Conservation (phyloP, 1,284 basidiomycete species). For the Cerioporus squamosus region DNA sequence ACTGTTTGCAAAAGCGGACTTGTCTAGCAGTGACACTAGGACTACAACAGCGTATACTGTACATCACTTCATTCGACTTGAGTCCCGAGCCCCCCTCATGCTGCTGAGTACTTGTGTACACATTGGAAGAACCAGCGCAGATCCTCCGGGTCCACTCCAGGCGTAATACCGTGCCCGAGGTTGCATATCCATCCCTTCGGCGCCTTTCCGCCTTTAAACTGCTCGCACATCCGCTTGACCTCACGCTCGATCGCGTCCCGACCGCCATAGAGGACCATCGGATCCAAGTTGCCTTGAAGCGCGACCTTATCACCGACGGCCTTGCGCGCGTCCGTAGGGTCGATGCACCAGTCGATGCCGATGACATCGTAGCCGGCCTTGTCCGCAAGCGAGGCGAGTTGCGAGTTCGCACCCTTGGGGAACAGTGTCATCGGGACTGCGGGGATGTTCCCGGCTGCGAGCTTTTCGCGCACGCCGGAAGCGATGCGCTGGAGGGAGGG, state of each 20-base stretch:
- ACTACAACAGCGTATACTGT: conserved; percentile 9
- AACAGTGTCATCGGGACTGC: conserved; percentile 86
- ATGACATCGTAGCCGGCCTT: conserved; percentile 82
- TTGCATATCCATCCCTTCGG: conserved; percentile 90
- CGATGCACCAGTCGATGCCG: conserved; percentile 89
- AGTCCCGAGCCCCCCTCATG: conserved; percentile 14
- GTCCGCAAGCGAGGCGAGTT: conserved; percentile 59
- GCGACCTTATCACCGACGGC: conserved; percentile 69
- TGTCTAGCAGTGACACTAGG: conserved; percentile 4
- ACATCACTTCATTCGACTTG: background rate
- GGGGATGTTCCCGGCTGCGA: conserved; percentile 59
- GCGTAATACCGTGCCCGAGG: conserved; percentile 96
- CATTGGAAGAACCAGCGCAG: conserved; percentile 90
- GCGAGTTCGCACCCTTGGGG: conserved; percentile 88
- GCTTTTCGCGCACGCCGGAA: conserved; percentile 61
- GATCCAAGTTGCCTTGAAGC: conserved; percentile 96
- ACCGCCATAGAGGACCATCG: conserved; percentile 86
- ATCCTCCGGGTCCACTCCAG: conserved; percentile 93
- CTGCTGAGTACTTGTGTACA: conserved; percentile 80
- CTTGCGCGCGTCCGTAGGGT: conserved; percentile 70
- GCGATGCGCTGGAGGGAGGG: conserved; percentile 70
- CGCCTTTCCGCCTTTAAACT: conserved; percentile 66
- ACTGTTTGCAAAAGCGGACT: no score
- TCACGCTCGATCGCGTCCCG: conserved; percentile 86
- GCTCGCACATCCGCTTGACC: conserved; percentile 83